Conservation (phyloP, 2,329 filamentous ascomycete species). For the Exophiala sp. region DNA sequence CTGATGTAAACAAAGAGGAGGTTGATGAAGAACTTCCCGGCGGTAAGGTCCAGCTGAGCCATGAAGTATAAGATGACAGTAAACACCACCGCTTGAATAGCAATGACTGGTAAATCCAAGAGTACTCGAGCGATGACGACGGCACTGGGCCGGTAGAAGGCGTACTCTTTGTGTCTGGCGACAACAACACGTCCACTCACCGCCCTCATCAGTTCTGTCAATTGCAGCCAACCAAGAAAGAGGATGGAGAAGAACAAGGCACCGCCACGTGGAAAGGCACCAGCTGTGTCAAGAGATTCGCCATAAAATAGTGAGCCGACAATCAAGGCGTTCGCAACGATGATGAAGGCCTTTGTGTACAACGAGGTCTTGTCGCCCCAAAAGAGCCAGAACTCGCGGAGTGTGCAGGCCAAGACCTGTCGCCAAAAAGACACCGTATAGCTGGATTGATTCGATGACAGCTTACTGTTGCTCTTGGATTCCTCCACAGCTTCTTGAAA, state of each 20-base stretch:
- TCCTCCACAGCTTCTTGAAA: slow-evolving; percentile 65
- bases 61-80: slow-evolving; percentile 65
- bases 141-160: slow-evolving; percentile 67
- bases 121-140: slow-evolving; percentile 60
- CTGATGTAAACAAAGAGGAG: slow-evolving; percentile 62
- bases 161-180: slow-evolving; percentile 64
- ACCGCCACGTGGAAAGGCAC: slow-evolving; percentile 62
- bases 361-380: slow-evolving; percentile 71
- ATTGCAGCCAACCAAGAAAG: slow-evolving; percentile 67
- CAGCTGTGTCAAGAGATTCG: slow-evolving; percentile 55
- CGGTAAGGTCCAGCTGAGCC: slow-evolving; percentile 55
- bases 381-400: slow-evolving; percentile 75
- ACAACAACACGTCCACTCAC: slow-evolving; percentile 68
- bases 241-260: slow-evolving; percentile 64
- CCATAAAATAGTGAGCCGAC: slow-evolving; percentile 77
- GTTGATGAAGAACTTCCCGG: slow-evolving; percentile 64
- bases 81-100: slow-evolving; percentile 59
- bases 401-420: slow-evolving; percentile 61
- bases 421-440: slow-evolving; percentile 73
- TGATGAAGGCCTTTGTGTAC: slow-evolving; percentile 76
- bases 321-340: slow-evolving; percentile 69
- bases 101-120: slow-evolving; percentile 60
- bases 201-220: slow-evolving; percentile 75
- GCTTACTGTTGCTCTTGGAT: slow-evolving; percentile 63
- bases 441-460: slow-evolving; percentile 54